A percentile compares a stretch with the other conserved stretches of the same genome.
phyloP scores from a whole-genome alignment of 352 stramenopile genomes.

The Phytophthora idaei region DNA sequence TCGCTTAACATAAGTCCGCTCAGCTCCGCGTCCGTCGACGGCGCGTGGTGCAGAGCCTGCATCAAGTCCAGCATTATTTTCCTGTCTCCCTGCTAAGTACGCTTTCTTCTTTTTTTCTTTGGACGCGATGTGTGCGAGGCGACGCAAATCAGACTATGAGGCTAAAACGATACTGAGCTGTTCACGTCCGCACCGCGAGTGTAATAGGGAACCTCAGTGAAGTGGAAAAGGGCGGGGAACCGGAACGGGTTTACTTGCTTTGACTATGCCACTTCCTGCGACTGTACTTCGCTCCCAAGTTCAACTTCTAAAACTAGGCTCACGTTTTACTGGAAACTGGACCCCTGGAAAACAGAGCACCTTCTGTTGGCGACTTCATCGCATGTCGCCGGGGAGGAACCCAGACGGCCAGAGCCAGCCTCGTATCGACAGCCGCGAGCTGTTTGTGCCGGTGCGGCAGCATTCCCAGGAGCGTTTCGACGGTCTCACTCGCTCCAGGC shows the following conservation, averaged over 20 bases:
- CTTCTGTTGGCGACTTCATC: constrained; percentile 1
- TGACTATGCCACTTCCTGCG: constrained; percentile 9
- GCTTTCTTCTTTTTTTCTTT: background rate
- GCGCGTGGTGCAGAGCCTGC: constrained; percentile 29
- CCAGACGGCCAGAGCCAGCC: background rate
- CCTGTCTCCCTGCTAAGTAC: constrained; percentile 14
- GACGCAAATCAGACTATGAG: constrained; percentile 27
- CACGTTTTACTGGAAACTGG: constrained; percentile 9
- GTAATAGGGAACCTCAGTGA: constrained; percentile 15
- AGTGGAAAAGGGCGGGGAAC: constrained; percentile 4
- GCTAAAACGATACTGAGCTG: background rate
- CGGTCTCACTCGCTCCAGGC: constrained; percentile 9
- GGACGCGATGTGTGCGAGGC: background rate
- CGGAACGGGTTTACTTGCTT: constrained; percentile 12
- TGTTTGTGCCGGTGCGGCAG: constrained; percentile 19
- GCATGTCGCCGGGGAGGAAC: background rate
- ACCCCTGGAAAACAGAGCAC: background rate
- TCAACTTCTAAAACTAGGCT: constrained; percentile 26
- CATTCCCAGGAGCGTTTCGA: constrained; percentile 17
- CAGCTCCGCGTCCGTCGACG: constrained; percentile 26
- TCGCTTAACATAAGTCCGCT: constrained; percentile 34
- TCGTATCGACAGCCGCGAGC: background rate
- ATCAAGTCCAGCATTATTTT: constrained; percentile 40
- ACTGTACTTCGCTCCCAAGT: constrained; percentile 24
- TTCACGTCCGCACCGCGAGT: constrained; percentile 11